Evolutionary conservation across 164 flowering plant species (phyloP).

Genomic region (Santalum album): DNA sequence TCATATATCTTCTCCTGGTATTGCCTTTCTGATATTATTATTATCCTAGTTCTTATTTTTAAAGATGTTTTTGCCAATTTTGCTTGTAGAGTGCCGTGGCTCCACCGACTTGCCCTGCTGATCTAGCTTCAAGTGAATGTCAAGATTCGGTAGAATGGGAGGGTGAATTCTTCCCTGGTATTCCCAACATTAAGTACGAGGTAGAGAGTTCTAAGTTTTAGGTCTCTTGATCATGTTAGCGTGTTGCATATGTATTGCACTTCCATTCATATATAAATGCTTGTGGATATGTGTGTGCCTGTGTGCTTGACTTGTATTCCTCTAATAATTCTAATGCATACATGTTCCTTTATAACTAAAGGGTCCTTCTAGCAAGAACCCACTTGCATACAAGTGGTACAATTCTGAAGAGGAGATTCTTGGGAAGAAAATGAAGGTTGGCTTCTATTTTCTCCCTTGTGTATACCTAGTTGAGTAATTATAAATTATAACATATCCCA

Average conservation of each 20-base stretch:
- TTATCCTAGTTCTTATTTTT: too few relatives aligned
- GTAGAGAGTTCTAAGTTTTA: conserved; percentile 19
- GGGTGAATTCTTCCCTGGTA: conserved; percentile 88
- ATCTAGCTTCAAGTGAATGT: conserved; percentile 33
- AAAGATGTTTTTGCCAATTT: not conserved
- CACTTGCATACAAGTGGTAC: conserved; percentile 82
- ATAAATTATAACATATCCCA: not conserved
- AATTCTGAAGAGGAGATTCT: conserved; percentile 85
- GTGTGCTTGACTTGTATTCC: not conserved
- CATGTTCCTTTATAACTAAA: conserved; percentile 12
- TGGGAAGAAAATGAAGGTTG: conserved; percentile 96
- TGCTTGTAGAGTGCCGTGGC: conserved; percentile 34
- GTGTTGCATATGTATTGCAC: too few relatives aligned
- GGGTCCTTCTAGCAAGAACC: conserved; percentile 92
- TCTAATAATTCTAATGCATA: not conserved
- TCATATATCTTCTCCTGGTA: not conserved
- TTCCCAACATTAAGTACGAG: conserved; percentile 90
- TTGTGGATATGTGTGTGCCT: too few relatives aligned
- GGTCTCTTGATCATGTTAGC: too few relatives aligned
- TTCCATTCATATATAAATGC: too few relatives aligned
- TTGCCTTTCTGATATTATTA: not conserved
- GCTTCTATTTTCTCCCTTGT: not conserved
- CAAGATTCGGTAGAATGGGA: conserved; percentile 61
- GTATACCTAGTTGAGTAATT: not conserved
- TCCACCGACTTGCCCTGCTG: conserved; percentile 84